Base-by-base conservation (phyloP, 208 protist genomes). In the Leishmania lainsoni region DNA sequence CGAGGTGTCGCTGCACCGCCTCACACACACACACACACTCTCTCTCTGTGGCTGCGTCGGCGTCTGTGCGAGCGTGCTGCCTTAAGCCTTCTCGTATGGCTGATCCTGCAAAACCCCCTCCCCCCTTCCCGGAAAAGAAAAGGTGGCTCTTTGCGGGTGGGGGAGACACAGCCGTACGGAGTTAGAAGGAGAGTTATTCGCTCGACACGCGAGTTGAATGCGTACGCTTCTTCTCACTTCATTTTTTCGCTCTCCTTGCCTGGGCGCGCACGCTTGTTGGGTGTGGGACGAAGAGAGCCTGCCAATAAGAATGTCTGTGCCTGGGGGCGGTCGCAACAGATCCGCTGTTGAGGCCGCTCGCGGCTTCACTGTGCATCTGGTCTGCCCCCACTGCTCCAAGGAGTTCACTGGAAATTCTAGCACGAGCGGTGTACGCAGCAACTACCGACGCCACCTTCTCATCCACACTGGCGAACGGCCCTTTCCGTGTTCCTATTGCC, bases 381-480 rank as follows among this genome's bases (percentile, higher is more conserved):
- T 79, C 45, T 97, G 94, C 75, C 88, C 90, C 3, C 56, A 93
- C 72, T 97, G 94, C 79, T 66, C 77, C 35, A 91, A 92, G 66
- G 69, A 78, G 58, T 92, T 94, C 70, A 79, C 61, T 9, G 91
- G 93, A 22, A 83, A 92, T 73, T 75, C 81, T 8, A 90, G 82
- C 76, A 83, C 76, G 54, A 94, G 87, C 75, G 91, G 91, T 20
- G 89, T 93, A 45, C 87, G 83, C 66, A 97, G 92, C 81, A 94
- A 96, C 79, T 97, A 91, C 84, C 77, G 78, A 14, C 90, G 94
- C 14, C 94, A 97, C 78, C 83, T 97, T 8, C 87, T 87, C 79
- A 89, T 69, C 10, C 94, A 97, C 87, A 93, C 86, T 45, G 85
- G 86, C 59, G 86, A 92, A 56, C 90, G 91, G 42, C 92, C 94